Percentiles rank a stretch among this genome's conserved stretches.
Conservation (phyloP, 176 grass and related monocot genomes). For the Paspalum vaginatum region DNA sequence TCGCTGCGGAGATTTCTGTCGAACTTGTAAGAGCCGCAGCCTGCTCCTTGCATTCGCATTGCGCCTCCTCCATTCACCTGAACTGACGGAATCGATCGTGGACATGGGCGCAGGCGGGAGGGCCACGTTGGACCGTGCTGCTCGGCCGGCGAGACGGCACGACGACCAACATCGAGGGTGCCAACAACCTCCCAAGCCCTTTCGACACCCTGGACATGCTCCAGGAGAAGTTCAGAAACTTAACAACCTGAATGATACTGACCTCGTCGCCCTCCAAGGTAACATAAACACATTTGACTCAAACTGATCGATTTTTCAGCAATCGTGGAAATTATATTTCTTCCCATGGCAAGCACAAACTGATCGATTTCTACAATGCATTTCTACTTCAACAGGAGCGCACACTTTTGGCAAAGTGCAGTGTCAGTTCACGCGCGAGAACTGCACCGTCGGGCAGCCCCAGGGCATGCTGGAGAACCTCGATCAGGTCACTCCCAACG, state of each 20-base stretch:
- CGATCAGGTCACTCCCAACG: conserved; percentile 44
- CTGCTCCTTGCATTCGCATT: too few species aligned
- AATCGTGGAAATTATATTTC: too few species aligned
- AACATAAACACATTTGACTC: not conserved
- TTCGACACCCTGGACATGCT: conserved; percentile 39
- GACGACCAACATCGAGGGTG: conserved; percentile 4
- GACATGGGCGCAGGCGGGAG: not conserved
- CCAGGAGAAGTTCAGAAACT: conserved; percentile 50
- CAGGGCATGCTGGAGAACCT: conserved; percentile 38
- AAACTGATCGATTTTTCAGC: too few species aligned
- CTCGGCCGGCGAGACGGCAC: conserved; percentile 25
- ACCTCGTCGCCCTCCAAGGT: conserved; percentile 66
- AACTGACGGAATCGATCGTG: not conserved
- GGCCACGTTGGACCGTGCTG: not conserved
- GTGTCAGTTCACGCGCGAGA: conserved; percentile 23
- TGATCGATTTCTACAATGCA: not conserved
- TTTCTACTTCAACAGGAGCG: conserved; percentile 38
- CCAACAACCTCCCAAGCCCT: conserved; percentile 50
- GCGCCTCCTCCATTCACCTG: not conserved
- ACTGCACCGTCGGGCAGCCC: conserved; percentile 11
- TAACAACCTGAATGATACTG: conserved; percentile 47
- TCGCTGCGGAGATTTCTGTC: conserved; percentile 33
- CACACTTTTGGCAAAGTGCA: conserved; percentile 64
- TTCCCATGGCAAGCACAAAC: too few species aligned
- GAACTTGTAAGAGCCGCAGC: conserved; percentile 13